A percentile compares a stretch with the other conserved stretches of the same genome.
Conservation (phyloP, 208 protist species). For the Leishmania amazonensis region DNA sequence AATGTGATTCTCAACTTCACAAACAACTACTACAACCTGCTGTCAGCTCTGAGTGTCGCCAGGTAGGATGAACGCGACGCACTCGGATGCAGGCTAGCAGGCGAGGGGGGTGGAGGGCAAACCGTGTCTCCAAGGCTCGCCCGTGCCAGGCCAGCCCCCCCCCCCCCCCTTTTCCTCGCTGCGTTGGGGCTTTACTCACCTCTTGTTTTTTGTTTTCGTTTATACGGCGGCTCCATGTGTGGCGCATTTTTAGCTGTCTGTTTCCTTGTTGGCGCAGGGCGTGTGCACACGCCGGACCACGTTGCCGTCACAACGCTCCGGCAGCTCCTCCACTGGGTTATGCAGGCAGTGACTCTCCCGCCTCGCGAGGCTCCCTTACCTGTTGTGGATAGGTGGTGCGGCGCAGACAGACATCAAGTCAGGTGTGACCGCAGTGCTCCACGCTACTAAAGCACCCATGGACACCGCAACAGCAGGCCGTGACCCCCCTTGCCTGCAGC, state of each 20-base stretch:
- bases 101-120: background rate
- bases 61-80: background rate
- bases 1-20: constrained; percentile 26
- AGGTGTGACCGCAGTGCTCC: background rate
- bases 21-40: constrained; percentile 30
- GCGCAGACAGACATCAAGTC: background rate
- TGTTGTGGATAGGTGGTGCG: background rate
- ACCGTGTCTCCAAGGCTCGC: background rate
- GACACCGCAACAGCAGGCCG: background rate
- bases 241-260: background rate
- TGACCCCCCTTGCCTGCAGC: background rate
- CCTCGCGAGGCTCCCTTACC: background rate
- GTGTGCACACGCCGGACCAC: background rate
- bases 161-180: background rate
- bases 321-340: background rate
- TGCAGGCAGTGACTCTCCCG: background rate
- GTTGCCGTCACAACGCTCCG: background rate
- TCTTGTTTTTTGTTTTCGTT: background rate
- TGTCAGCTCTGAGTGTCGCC: constrained; percentile 12
- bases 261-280: background rate
- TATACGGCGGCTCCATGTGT: background rate
- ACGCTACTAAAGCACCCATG: background rate
- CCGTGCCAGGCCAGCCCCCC: background rate
- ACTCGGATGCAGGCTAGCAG: background rate
- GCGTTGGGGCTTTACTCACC: background rate